Percentiles rank a stretch among this genome's conserved stretches.
Conservation (phyloP, 805 yeast genomes). For the Yamadazyma sp. region DNA sequence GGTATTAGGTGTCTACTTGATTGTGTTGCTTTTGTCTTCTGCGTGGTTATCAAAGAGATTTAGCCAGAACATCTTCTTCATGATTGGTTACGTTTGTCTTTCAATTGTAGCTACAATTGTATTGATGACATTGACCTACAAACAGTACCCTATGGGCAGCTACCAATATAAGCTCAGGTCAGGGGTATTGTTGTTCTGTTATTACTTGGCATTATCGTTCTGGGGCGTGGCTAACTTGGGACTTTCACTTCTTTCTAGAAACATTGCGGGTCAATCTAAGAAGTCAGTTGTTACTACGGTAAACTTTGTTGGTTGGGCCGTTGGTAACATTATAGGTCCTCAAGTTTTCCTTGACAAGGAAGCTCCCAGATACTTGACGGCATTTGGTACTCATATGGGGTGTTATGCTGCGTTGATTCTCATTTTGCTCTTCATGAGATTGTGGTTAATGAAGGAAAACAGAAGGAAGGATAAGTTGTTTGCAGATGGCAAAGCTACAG, state of each 20-base stretch:
- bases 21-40: constrained; percentile 29
- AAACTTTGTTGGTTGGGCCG: constrained; percentile 62
- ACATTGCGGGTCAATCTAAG: constrained; percentile 73
- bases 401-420: constrained; percentile 26
- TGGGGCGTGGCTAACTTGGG: constrained; percentile 56
- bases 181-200: constrained; percentile 34
- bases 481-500: constrained; percentile 18
- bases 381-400: constrained; percentile 51
- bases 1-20: constrained; percentile 56
- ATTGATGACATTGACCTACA: constrained; percentile 29
- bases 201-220: constrained; percentile 53
- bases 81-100: constrained; percentile 28
- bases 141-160: constrained; percentile 42
- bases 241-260: constrained; percentile 60
- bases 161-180: constrained; percentile 12
- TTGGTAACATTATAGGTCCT: constrained; percentile 66
- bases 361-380: constrained; percentile 53
- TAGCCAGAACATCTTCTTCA: constrained; percentile 19
- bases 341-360: constrained; percentile 58
- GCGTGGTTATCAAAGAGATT: constrained; percentile 33
- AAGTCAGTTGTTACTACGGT: constrained; percentile 59
- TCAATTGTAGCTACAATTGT: constrained; percentile 42
- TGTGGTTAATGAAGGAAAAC: constrained; percentile 51
- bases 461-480: constrained; percentile 43
- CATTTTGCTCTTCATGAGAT: constrained; percentile 29